Base-by-base conservation (phyloP, 805 yeast genomes). In the Tetrapisispora arboricola region DNA sequence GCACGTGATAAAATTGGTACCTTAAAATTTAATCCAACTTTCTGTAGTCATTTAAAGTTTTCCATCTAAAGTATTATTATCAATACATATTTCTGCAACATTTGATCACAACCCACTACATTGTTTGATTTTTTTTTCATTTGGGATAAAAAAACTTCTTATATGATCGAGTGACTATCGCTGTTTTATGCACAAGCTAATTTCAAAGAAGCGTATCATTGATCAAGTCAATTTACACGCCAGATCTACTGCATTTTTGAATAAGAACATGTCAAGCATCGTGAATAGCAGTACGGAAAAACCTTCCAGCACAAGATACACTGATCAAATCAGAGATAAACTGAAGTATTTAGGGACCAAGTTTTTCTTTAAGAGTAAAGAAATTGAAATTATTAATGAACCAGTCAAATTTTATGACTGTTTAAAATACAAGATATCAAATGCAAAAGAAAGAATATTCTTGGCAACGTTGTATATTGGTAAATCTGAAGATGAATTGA, bases 381-480 rank as follows among this genome's bases (percentile, higher is more conserved):
- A 81, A 44, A 72, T 87, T 30, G 73, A 72, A 32, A 72, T 88
- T 15, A 48, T 88, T 25, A 65, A 66, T 18, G 69, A 71, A 41
- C 98, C 98, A 0, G 65, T 55, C 1, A 76, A 71, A n/a, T 92
- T 92, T 55, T 90, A 92, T 60, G 47, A 64, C 2, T 63, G 72
- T 2, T 64, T 92, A 39, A 84, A 78, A 51, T 35, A 51, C 2
- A 83, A 81, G 50, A 88, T 90, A 16, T 47, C 60, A 3, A 38
- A 53, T 1, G 90, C 97, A 1, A 61, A 81, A 40, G 45, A 61
- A 6, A 68, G 94, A 32, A 70, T 92, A 9, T 92, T 87, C 53
- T 69, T 92, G 28, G 81, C 95, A 4, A 80, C 95, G 1, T 66
- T 92, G 31, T 92, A 92, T 57, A 69, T 92, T 36, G 98, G 98